Conservation (phyloP, 140 eudicot genomes). For the Anethum foeniculum region DNA sequence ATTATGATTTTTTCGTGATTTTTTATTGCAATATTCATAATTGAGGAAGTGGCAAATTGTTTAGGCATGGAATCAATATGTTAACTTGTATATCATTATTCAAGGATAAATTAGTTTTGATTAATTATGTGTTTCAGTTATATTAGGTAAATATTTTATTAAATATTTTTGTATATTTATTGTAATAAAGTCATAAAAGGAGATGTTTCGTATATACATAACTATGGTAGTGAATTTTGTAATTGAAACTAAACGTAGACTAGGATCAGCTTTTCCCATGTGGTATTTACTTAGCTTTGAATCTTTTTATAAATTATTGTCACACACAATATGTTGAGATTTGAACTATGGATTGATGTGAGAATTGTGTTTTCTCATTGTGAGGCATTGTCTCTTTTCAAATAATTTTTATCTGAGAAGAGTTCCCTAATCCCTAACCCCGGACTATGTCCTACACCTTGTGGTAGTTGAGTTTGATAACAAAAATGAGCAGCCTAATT, state of each 20-base stretch:
- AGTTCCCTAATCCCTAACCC: not conserved
- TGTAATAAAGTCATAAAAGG: not conserved
- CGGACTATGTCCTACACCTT: not conserved
- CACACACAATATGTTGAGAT: not conserved
- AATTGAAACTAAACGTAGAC: not conserved
- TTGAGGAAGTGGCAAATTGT: not conserved
- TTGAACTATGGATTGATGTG: not conserved
- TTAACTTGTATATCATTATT: not conserved
- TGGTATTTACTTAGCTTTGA: not conserved
- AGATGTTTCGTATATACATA: not conserved
- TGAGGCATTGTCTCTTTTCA: not conserved
- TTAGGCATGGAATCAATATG: not conserved
- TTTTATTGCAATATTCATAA: not conserved
- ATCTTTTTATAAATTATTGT: not conserved
- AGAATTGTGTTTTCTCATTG: not conserved
- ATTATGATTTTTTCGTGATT: too few relatives aligned
- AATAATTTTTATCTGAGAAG: not conserved
- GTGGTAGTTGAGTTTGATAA: not conserved
- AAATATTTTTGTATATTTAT: not conserved
- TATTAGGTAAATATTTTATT: not conserved
- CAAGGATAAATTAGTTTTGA: not conserved
- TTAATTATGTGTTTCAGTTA: not conserved
- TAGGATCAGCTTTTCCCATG: not conserved
- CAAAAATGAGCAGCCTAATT: not conserved
- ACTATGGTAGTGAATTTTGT: not conserved